Conservation (phyloP, 1,139 yeast genomes). For the Insectozyma bohioensis region DNA sequence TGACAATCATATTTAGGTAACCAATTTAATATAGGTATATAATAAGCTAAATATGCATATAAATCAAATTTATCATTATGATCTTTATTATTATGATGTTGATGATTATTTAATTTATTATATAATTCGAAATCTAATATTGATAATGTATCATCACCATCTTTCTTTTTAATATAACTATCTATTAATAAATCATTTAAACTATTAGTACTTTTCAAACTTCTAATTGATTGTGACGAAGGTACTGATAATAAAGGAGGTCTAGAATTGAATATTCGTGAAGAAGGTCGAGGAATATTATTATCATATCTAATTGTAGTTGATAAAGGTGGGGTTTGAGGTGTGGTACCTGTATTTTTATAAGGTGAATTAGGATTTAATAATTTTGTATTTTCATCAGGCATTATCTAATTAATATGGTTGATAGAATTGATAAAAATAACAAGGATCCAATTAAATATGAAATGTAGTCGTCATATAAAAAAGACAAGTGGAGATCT, state of each 20-base stretch:
- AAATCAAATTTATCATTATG: slow-evolving; percentile 15
- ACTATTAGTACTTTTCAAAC: slow-evolving; percentile 17
- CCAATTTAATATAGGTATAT: slow-evolving; percentile 34
- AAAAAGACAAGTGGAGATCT: no score
- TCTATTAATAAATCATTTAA: slow-evolving; percentile 21
- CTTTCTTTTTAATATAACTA: slow-evolving; percentile 12
- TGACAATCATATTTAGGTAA: slow-evolving; percentile 24
- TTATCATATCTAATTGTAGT: slow-evolving; percentile 8
- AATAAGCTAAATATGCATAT: slow-evolving; percentile 31
- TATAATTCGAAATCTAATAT: slow-evolving; percentile 11
- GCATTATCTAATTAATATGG: no score
- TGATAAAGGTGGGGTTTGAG: slow-evolving; percentile 3
- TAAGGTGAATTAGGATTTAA: no score
- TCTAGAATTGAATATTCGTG: slow-evolving; percentile 8
- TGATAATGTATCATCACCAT: slow-evolving; percentile 13
- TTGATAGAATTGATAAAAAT: neutral
- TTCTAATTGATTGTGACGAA: slow-evolving; percentile 24
- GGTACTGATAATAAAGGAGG: slow-evolving; percentile 30
- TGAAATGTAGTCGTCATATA: no score
- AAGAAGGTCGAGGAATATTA: slow-evolving; percentile 3
- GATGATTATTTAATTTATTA: slow-evolving; percentile 10
- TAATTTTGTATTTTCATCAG: slow-evolving; percentile 15
- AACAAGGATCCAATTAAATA: no score
- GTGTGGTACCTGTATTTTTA: no score
- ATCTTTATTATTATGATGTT: neutral